phyloP scores from a whole-genome alignment of 2,329 filamentous ascomycete species.

The Microdochium trichocladiopsis region DNA sequence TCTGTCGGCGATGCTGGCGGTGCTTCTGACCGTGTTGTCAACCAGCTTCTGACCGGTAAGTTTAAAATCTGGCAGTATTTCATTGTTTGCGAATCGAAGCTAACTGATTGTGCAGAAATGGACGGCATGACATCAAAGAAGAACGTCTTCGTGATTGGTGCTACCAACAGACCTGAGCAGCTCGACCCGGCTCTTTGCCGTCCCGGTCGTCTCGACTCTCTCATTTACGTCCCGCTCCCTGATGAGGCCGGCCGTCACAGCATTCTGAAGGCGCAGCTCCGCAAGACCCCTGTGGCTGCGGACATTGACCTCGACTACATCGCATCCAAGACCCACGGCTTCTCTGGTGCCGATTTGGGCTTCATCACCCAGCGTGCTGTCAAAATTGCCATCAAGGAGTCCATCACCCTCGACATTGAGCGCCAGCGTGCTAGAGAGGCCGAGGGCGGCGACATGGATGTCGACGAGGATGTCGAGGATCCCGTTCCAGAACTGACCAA shows the following conservation, averaged over 20 bases:
- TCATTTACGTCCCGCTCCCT: conserved; percentile 96
- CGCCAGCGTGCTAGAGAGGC: conserved; percentile 84
- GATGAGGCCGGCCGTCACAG: conserved; percentile 83
- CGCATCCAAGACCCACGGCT: conserved; percentile 94
- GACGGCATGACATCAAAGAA: conserved; percentile 99
- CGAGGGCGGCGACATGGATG: conserved; percentile 76
- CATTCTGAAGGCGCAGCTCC: conserved; percentile 92
- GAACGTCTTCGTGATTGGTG: conserved; percentile 99
- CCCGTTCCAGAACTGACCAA: conserved; percentile 94
- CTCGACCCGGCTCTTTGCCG: conserved; percentile 96
- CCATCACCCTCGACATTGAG: conserved; percentile 84
- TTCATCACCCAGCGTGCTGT: conserved; percentile 98
- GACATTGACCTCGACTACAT: conserved; percentile 91
- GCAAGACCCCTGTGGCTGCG: conserved; percentile 87
- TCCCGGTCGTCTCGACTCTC: conserved; percentile 95
- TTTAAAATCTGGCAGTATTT: too few relatives aligned
- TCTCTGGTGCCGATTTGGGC: conserved; percentile 98
- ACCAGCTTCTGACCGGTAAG: conserved; percentile 95
- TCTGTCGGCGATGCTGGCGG: conserved; percentile 93
- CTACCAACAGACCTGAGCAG: conserved; percentile 97
- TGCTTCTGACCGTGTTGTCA: conserved; percentile 98
- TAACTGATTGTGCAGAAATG: conserved; percentile 63
- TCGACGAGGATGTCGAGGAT: conserved; percentile 82
- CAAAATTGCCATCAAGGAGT: conserved; percentile 98
- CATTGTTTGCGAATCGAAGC: too few relatives aligned